Evolutionary conservation across 306 rosid genomes (phyloP), one percentile per base, ranked within the genome.

Genomic region (Gastrolobium villosum): DNA sequence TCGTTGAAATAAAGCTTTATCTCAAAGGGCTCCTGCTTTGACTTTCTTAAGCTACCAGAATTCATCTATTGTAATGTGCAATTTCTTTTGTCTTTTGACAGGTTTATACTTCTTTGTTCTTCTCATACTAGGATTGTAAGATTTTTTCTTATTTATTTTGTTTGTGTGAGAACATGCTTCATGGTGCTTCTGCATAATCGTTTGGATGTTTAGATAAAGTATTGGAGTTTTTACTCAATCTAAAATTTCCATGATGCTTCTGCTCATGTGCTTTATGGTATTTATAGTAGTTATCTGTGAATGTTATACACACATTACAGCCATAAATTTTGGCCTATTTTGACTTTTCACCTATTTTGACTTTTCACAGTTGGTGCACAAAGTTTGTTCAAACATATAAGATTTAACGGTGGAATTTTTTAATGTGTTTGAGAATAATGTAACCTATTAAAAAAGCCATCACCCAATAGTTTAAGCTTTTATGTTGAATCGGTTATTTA

Each of bases 221-320:
- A 68, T 69, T 34, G 49, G 41, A 56, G 11, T 78, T 78, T 78
- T 14, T 36, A 2, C 56, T 10, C 14, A 14, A 10, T 30, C 44
- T 39, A 36, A 65, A 72, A 36, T 1, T 56, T 20, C 26, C 26
- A 20, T 20, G 26, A 20, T 20, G 26, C 26, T 20, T 20, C 26
- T 20, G 26, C 34, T 36, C 60, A 6, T 30, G 56, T 80, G 7
- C 48, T 81, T 10, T 30, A 10, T 55, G 75, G 1, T 64, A 41
- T 57, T 35, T 54, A 57, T 71, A 45, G 7, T 71, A 45, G 7
- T 65, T 36, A 11, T 44, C 44, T 28, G 20, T 48, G 59, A n/a
- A 40, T 44, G 48, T 30, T 45, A 9, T 20, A 20, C 52, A 26
- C 71, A 26, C 37, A 26, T 44, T 44, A 43, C 5, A 63, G 31